phyloP scores from a whole-genome alignment of 495 filamentous ascomycete species.

The Annulohypoxylon maeteangense region DNA sequence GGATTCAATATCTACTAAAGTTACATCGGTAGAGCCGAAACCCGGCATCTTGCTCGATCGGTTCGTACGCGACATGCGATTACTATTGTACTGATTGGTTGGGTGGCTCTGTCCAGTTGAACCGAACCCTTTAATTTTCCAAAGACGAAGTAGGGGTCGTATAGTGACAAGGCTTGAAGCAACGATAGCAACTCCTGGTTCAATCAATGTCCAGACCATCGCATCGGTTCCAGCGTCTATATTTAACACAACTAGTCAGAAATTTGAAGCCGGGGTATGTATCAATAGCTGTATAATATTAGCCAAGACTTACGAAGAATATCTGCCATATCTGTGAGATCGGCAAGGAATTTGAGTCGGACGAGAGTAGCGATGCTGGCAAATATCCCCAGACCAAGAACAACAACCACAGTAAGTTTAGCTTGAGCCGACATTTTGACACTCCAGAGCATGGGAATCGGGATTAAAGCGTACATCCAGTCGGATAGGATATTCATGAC shows the following conservation, averaged over 20 bases:
- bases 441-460: conserved; percentile 58
- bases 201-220: conserved; percentile 58
- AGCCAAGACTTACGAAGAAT: conserved; percentile 47
- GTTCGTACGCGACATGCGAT: conserved; percentile 36
- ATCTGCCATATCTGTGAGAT: conserved; percentile 49
- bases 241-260: conserved; percentile 2
- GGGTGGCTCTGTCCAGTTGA: conserved; percentile 41
- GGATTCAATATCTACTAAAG: conserved; percentile 43
- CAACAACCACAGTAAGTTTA: conserved; percentile 51
- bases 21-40: conserved; percentile 45
- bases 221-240: conserved; percentile 51
- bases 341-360: conserved; percentile 51
- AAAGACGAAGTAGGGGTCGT: conserved; percentile 52
- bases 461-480: conserved; percentile 56
- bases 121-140: conserved; percentile 50
- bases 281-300: not conserved
- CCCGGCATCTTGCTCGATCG: conserved; percentile 43
- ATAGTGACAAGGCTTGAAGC: conserved; percentile 55
- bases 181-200: conserved; percentile 56
- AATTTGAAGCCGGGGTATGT: not conserved
- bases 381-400: conserved; percentile 54
- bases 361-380: conserved; percentile 56
- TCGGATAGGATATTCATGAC: conserved; percentile 55
- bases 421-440: conserved; percentile 53
- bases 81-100: conserved; percentile 21